Evolutionary conservation across 305 asterid genomes (phyloP), one percentile per base, ranked within the genome.

Genomic region (Withania somnifera): DNA sequence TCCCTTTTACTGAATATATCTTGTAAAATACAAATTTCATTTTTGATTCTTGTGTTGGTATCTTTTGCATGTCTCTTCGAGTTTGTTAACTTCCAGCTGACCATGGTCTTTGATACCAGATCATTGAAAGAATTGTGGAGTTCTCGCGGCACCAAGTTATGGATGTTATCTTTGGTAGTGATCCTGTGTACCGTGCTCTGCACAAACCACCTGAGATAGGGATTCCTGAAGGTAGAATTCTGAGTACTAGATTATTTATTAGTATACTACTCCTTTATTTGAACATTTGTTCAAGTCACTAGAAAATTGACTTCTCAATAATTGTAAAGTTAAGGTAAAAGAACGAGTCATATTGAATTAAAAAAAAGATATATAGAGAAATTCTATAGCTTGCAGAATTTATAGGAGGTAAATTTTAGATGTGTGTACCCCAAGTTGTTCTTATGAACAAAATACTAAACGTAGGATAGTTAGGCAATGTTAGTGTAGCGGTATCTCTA

Each of bases 41-140:
- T 47, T 28, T 47, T 28, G 58, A 20, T 64, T 45, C 58, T 42
- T 52, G 50, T 82, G 69, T 73, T 73, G 58, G 79, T 66, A 67
- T 60, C 80, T 63, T 84, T n/a, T 82, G 81, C 80, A 78, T 77
- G 81, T 81, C 66, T 38, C 78, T 6, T 45, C 63, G 19, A 45
- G 57, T 63, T 54, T n/a, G 24, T 47, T 51, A 51, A 81, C 40
- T 50, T 32, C 32, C 20, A 47, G 78, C 54, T 81, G 58, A 66
- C 38, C 32, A 30, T n/a, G 50, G 5, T 30, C 20, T 30, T 64
- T 80, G 77, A 19, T 85, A 86, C 86, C 92, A 97, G 99, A 89
- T 91, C 83, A 95, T 97, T 86, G 98, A 97, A 88, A 93, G 99
- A 91, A 93, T 97, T 85, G 82, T 91, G 90, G 99, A 97, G 83